Conservation (phyloP, 495 filamentous ascomycete species). For the Penicillium chermesinum region DNA sequence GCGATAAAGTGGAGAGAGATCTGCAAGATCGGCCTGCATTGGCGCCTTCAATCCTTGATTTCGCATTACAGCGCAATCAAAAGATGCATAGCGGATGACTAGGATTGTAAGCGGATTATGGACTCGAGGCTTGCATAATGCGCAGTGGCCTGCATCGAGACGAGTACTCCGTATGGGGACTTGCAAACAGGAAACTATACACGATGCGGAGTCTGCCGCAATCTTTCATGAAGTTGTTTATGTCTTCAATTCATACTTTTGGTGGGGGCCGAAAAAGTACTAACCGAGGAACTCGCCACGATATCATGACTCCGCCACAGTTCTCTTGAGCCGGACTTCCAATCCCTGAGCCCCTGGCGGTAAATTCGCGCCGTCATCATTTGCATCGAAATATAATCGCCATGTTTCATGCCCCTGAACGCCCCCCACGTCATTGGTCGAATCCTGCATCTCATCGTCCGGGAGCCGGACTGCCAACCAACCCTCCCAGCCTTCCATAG, state of each 20-base stretch:
- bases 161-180: too few relatives aligned
- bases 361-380: slow-evolving; percentile 24
- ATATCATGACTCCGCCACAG: slow-evolving; percentile 11
- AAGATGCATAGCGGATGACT: background rate
- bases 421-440: slow-evolving; percentile 4
- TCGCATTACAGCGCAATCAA: background rate
- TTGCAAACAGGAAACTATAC: too few relatives aligned
- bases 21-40: background rate
- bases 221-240: too few relatives aligned
- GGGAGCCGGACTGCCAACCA: slow-evolving; percentile 23
- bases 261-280: too few relatives aligned
- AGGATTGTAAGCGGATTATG: too few relatives aligned
- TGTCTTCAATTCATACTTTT: too few relatives aligned
- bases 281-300: background rate
- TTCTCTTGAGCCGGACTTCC: slow-evolving; percentile 22
- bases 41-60: background rate
- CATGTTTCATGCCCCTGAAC: slow-evolving; percentile 10
- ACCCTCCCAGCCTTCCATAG: slow-evolving; percentile 20
- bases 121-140: background rate
- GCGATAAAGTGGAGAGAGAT: background rate
- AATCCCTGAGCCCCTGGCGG: slow-evolving; percentile 19
- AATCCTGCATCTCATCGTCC: slow-evolving; percentile 11
- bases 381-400: slow-evolving; percentile 25
- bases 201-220: too few relatives aligned
- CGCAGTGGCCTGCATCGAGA: too few relatives aligned